phyloP scores from a whole-genome alignment of 805 yeast genomes.

The Metschnikowia continentalis region DNA sequence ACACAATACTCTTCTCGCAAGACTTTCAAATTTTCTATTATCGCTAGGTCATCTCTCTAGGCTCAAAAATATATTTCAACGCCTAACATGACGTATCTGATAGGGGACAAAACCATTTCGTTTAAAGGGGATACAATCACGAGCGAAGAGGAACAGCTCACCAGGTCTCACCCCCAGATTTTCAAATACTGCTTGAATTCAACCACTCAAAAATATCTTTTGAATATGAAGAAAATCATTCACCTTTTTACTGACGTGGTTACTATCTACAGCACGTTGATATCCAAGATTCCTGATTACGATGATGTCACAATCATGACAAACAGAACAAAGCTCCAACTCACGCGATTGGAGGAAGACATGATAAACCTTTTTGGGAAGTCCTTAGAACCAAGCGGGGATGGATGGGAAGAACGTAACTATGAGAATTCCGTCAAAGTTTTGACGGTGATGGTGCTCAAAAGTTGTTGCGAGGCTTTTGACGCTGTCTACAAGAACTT shows the following conservation, averaged over 20 bases:
- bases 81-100: constrained; percentile 33
- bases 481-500: constrained; percentile 22
- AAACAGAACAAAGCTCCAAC: constrained; percentile 15
- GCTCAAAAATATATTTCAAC: not conserved
- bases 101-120: constrained; percentile 31
- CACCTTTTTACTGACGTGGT: constrained; percentile 36
- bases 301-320: constrained; percentile 39
- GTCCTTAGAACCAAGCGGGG: constrained; percentile 3
- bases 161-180: constrained; percentile 26
- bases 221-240: constrained; percentile 28
- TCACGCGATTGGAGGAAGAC: constrained; percentile 29
- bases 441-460: constrained; percentile 16
- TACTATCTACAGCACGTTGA: constrained; percentile 37
- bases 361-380: constrained; percentile 27
- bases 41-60: not conserved
- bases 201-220: constrained; percentile 24
- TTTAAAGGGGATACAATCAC: constrained; percentile 19
- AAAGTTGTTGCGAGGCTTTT: constrained; percentile 12
- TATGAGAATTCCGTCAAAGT: constrained; percentile 25
- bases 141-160: constrained; percentile 24
- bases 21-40: not conserved
- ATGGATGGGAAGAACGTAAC: constrained; percentile 24
- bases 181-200: constrained; percentile 34
- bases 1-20: not conserved
- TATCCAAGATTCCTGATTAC: constrained; percentile 36